These are phyloP conservation scores for Polygonum aviculare DNA, from an alignment of 148 eudicot genomes.

Conservation along the genomic window DNA sequence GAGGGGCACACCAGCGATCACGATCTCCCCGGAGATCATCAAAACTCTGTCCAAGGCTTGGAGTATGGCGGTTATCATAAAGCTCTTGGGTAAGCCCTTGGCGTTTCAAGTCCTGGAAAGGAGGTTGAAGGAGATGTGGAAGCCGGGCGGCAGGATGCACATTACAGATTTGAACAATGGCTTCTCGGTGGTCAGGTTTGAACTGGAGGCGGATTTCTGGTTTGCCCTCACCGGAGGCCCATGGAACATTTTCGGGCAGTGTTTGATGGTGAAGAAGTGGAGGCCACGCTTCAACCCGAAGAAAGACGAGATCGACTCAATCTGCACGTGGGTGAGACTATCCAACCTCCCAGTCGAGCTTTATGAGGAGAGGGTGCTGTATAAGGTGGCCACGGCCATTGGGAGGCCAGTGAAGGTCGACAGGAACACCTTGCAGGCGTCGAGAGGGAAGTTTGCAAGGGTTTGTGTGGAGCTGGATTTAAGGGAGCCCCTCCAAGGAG, in stretches of 20 bases:
- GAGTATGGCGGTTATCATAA: neutral
- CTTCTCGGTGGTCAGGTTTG: neutral
- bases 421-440: neutral
- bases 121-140: neutral
- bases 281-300: neutral
- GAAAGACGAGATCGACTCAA: neutral
- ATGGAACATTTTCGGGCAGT: neutral
- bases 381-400: neutral
- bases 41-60: neutral
- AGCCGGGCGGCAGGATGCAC: neutral
- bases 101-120: neutral
- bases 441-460: neutral
- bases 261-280: neutral
- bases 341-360: neutral
- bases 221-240: neutral
- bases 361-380: neutral
- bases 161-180: neutral
- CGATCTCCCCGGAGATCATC: neutral
- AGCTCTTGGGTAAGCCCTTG: neutral
- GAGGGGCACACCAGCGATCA: neutral
- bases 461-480: no score
- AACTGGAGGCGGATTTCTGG: neutral
- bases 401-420: neutral
- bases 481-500: no score
- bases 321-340: neutral